These are phyloP conservation scores for Pythium plurisporium DNA, from an alignment of 352 stramenopile species.

Conservation along the genomic window DNA sequence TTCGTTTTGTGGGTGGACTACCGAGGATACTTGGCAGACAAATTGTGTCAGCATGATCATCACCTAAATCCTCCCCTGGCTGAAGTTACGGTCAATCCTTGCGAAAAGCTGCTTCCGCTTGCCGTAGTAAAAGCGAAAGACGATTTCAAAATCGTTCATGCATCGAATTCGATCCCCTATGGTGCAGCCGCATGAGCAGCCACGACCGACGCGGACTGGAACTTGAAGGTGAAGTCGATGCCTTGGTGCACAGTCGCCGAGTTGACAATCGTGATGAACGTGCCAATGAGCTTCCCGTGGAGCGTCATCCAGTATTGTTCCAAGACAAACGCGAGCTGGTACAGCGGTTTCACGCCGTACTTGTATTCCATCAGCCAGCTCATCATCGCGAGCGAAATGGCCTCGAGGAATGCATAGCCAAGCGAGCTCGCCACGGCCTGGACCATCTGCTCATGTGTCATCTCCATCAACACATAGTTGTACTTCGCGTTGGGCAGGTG, in stretches of 20 bases:
- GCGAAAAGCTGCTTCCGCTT: no score
- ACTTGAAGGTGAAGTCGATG: constrained; percentile 7
- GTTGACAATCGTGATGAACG: constrained; percentile 10
- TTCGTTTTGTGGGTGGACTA: no score
- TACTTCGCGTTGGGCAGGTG: constrained; percentile 12
- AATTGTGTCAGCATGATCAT: no score
- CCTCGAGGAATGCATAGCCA: constrained; percentile 31
- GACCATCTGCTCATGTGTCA: neutral
- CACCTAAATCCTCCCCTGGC: no score
- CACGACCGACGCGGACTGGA: neutral
- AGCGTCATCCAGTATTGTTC: constrained; percentile 29
- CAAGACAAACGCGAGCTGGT: constrained; percentile 36
- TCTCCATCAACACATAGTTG: neutral
- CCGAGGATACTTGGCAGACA: no score
- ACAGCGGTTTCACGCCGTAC: constrained; percentile 21
- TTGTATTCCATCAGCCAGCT: constrained; percentile 14
- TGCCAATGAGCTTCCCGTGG: constrained; percentile 32
- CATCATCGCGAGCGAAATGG: constrained; percentile 28
- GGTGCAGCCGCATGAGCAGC: no score
- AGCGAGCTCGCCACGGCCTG: constrained; percentile 1
- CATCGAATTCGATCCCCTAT: no score
- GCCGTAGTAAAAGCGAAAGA: no score
- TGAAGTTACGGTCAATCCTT: no score
- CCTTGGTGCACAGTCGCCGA: constrained; percentile 8
- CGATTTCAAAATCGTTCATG: no score